Evolutionary conservation across 1,284 basidiomycete genomes (phyloP).

Genomic region (Meira nashicola): DNA sequence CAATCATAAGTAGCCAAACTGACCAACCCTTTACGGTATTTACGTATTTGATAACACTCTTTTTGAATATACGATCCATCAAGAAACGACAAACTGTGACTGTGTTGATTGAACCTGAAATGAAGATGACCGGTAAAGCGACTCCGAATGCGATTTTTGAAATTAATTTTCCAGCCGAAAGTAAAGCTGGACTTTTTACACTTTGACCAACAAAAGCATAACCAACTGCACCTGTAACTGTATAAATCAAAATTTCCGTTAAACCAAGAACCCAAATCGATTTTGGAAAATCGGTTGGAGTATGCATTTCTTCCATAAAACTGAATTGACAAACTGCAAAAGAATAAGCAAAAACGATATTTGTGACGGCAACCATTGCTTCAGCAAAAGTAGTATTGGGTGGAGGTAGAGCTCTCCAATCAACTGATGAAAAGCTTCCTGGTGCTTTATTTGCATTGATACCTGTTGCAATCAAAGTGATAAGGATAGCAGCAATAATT

Average conservation of each 20-base stretch:
- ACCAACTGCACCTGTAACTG: slow-evolving; percentile 34
- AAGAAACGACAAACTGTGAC: slow-evolving; percentile 31
- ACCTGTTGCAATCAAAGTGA: slow-evolving; percentile 40
- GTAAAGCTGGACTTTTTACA: slow-evolving; percentile 32
- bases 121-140: slow-evolving; percentile 39
- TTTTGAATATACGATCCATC: slow-evolving; percentile 30
- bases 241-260: slow-evolving; percentile 43
- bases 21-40: slow-evolving; percentile 33
- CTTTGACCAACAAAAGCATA: slow-evolving; percentile 38
- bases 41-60: slow-evolving; percentile 35
- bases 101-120: slow-evolving; percentile 44
- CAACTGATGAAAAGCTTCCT: slow-evolving; percentile 15
- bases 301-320: slow-evolving; percentile 43
- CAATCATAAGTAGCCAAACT: slow-evolving; percentile 29
- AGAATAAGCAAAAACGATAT: slow-evolving; percentile 43
- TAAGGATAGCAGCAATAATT: slow-evolving; percentile 36
- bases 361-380: slow-evolving; percentile 31
- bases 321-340: slow-evolving; percentile 42
- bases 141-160: slow-evolving; percentile 40
- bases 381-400: slow-evolving; percentile 31
- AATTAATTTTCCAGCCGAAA: slow-evolving; percentile 30
- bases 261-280: slow-evolving; percentile 36
- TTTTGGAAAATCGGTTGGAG: slow-evolving; percentile 24
- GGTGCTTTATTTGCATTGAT: slow-evolving; percentile 21
- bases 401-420: slow-evolving; percentile 37